A percentile compares a stretch with the other conserved stretches of the same genome.
These are phyloP conservation scores for Theobroma cacao DNA, from an alignment of 345 rosid species.

Conservation along the genomic window DNA sequence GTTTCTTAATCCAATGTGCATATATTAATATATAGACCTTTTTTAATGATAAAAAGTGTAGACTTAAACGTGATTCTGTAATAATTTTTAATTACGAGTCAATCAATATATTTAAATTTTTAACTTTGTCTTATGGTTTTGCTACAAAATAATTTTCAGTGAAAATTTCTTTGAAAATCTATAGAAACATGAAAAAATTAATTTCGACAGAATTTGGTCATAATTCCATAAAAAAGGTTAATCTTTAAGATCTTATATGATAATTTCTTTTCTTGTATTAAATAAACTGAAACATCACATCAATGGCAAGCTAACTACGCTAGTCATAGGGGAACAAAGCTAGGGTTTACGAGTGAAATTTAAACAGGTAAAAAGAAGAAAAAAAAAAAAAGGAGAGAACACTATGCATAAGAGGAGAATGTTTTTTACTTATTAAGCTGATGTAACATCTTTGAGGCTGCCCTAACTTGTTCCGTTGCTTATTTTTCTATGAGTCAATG, in stretches of 20 bases:
- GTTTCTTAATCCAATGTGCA: neutral
- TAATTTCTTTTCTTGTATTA: too few species aligned
- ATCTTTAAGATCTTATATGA: too few species aligned
- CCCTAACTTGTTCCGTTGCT: neutral
- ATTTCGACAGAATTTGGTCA: too few species aligned
- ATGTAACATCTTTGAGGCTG: neutral
- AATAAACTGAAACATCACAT: neutral
- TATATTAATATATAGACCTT: neutral
- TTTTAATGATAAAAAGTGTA: neutral
- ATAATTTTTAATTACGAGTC: too few species aligned
- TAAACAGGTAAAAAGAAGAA: neutral
- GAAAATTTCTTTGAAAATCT: too few species aligned
- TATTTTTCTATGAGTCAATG: neutral
- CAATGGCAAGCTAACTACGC: neutral
- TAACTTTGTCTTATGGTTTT: too few species aligned
- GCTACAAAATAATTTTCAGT: too few species aligned
- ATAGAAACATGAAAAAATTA: too few species aligned
- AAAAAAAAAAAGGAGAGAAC: neutral
- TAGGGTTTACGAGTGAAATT: neutral
- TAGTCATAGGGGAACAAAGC: neutral
- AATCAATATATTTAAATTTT: too few species aligned
- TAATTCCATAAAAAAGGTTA: too few species aligned
- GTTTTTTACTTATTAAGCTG: neutral
- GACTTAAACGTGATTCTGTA: neutral
- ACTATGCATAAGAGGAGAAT: neutral